Base-by-base conservation (phyloP, 1,284 basidiomycete genomes). In the Fomitopsis pinicola region DNA sequence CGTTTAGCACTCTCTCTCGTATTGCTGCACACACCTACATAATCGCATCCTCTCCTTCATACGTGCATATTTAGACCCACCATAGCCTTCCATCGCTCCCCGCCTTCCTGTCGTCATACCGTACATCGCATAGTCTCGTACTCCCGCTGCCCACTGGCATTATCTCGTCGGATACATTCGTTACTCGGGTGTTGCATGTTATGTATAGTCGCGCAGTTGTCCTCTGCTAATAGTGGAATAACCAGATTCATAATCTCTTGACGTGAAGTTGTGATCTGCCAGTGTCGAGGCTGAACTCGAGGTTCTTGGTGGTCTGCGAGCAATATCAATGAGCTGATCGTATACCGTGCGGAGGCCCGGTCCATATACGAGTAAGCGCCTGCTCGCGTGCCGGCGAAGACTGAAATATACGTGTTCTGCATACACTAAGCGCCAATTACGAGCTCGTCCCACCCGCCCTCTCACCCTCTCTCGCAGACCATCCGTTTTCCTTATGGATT, bases 31-130 rank as follows among this genome's bases (percentile, higher is more conserved):
- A 59, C 63, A 57, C 58, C 52, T 57, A 45, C 62, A 60, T 67
- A 66, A 66, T 69, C 52, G 19, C 64, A 59, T 63, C 45, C 62
- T 48, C 57, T 64, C 64, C 52, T 57, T 59, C 55, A 28, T 38
- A 42, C 42, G 58, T 53, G 63, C 62, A 69, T 69, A 68, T 63
- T 70, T 52, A 59, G 57, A 63, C 63, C 42, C 54, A 64, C 64
- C 62, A 38, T 67, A 62, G 65, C 54, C 64, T 62, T 65, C 63
- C 55, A 53, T 54, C 26, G n/a, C 57, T 55, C 59, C 38, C 38
- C 14, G 12, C 14, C 52, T 59, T 58, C 58, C 63, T 58, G 52
- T 40, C 14, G 52, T 35, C 22, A 54, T 54, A 54, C 22, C 52
- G 36, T 54, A 54, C 26, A 54, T 54, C 36, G 62, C 60, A 63